Percentiles rank a stretch among this genome's conserved stretches.
Evolutionary conservation across 2,329 filamentous ascomycete species (phyloP).

Genomic region (Pyrenochaeta sp.): DNA sequence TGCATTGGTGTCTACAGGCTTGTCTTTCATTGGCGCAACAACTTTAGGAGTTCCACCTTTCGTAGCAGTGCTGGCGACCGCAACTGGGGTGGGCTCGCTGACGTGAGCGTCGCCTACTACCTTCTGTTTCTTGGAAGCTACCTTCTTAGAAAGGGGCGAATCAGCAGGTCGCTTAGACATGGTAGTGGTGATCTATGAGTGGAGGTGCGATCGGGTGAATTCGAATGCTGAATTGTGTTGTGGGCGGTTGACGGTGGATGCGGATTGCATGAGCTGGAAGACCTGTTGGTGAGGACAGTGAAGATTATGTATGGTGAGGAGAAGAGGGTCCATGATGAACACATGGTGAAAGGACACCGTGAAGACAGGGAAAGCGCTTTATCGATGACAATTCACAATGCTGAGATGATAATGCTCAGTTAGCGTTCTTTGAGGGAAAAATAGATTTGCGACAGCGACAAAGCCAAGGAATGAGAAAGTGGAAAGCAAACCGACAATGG

Average conservation of each 20-base stretch:
- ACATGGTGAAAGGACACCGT: conserved; percentile 5
- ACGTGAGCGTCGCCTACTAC: not conserved
- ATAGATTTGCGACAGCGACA: not conserved
- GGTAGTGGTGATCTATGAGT: not conserved
- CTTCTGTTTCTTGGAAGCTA: conserved; percentile 14
- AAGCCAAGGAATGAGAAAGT: conserved; percentile 8
- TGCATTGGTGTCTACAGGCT: no score
- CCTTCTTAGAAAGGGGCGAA: not conserved
- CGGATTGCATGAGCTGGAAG: not conserved
- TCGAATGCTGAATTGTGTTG: not conserved
- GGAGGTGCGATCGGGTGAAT: not conserved
- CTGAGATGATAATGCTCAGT: conserved; percentile 1
- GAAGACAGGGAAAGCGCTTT: conserved; percentile 5
- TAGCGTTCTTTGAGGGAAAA: conserved; percentile 6
- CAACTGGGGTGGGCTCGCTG: not conserved
- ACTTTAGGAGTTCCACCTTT: not conserved
- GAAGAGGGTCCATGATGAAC: not conserved
- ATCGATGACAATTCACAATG: conserved; percentile 6
- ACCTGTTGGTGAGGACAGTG: not conserved
- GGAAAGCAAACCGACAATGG: conserved; percentile 4
- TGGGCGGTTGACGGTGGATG: not conserved
- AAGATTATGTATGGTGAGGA: conserved; percentile 8
- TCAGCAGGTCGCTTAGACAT: conserved; percentile 18
- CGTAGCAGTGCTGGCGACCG: not conserved
- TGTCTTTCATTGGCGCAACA: not conserved